These are phyloP conservation scores for Entophlyctis luteolus DNA, from an alignment of 192 early-diverging fungal species.

Conservation along the genomic window DNA sequence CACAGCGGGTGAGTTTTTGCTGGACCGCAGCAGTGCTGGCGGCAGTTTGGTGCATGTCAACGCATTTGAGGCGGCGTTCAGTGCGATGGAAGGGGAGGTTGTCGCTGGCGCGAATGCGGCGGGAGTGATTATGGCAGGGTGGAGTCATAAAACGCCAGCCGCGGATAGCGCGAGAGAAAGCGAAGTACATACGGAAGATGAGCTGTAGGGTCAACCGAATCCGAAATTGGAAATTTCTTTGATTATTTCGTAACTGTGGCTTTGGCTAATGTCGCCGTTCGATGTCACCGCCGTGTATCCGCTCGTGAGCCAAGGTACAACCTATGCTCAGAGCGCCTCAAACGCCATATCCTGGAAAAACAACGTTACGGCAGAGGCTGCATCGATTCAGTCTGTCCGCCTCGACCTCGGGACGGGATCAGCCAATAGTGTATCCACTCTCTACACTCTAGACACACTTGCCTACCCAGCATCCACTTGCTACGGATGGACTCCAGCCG, in stretches of 20 bases:
- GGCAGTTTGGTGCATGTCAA: constrained; percentile 58
- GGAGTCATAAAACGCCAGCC: too few relatives aligned
- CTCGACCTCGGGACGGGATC: constrained; percentile 8
- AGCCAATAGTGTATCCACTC: too few relatives aligned
- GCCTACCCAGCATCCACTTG: constrained; percentile 15
- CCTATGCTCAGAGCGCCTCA: background rate
- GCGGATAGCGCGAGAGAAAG: too few relatives aligned
- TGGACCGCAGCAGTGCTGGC: constrained; percentile 30
- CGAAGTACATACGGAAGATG: too few relatives aligned
- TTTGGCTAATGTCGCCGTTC: too few relatives aligned
- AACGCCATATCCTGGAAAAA: constrained; percentile 10
- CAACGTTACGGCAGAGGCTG: background rate
- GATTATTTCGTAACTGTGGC: too few relatives aligned
- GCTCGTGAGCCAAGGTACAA: background rate
- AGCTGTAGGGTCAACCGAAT: too few relatives aligned
- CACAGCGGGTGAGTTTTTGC: background rate
- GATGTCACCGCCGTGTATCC: constrained; percentile 1
- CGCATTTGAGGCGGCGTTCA: constrained; percentile 57
- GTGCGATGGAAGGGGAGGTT: constrained; percentile 68
- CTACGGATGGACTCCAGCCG: constrained; percentile 13
- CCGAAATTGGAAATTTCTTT: too few relatives aligned
- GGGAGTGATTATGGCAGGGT: constrained; percentile 35
- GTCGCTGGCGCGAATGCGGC: constrained; percentile 55
- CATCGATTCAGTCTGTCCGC: background rate
- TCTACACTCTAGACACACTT: background rate